phyloP scores from a whole-genome alignment of 306 rosid species.

The Vigna nakashimae region DNA sequence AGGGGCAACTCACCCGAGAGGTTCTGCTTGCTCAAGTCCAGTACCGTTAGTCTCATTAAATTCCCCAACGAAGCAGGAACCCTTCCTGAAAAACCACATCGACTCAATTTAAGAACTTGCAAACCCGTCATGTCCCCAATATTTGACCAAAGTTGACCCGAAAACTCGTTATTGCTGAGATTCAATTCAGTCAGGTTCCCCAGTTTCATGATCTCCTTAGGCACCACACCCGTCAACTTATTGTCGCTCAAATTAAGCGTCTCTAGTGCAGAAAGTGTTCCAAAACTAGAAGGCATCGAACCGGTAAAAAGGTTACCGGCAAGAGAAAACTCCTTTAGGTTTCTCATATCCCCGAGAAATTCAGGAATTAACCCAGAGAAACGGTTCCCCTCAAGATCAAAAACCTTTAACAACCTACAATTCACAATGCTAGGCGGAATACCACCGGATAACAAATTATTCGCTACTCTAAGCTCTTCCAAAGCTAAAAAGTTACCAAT shows the following conservation, averaged over 20 bases:
- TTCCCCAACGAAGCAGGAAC: conserved; percentile 66
- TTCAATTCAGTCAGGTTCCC: conserved; percentile 68
- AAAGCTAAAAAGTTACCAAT: conserved; percentile 59
- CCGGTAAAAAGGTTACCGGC: conserved; percentile 65
- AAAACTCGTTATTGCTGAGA: conserved; percentile 72
- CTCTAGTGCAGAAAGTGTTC: conserved; percentile 59
- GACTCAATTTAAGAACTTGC: conserved; percentile 73
- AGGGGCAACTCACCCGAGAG: conserved; percentile 76
- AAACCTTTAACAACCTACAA: conserved; percentile 58
- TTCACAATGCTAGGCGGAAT: conserved; percentile 63
- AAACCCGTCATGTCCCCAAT: conserved; percentile 63
- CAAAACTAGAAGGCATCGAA: conserved; percentile 59
- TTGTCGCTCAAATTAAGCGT: conserved; percentile 65
- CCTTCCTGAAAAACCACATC: conserved; percentile 70
- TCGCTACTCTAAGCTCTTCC: conserved; percentile 56
- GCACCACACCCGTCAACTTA: conserved; percentile 64
- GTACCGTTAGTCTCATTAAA: conserved; percentile 67
- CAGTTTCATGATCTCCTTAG: conserved; percentile 58
- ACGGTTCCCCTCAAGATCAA: conserved; percentile 68
- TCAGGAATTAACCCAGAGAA: conserved; percentile 64
- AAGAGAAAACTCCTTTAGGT: conserved; percentile 58
- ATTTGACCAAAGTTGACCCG: conserved; percentile 48
- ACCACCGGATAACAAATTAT: conserved; percentile 65
- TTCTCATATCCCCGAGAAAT: conserved; percentile 54
- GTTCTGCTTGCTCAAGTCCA: conserved; percentile 81